These are phyloP conservation scores for Solanum hybrid DNA, from an alignment of 305 asterid species.

Conservation along the genomic window DNA sequence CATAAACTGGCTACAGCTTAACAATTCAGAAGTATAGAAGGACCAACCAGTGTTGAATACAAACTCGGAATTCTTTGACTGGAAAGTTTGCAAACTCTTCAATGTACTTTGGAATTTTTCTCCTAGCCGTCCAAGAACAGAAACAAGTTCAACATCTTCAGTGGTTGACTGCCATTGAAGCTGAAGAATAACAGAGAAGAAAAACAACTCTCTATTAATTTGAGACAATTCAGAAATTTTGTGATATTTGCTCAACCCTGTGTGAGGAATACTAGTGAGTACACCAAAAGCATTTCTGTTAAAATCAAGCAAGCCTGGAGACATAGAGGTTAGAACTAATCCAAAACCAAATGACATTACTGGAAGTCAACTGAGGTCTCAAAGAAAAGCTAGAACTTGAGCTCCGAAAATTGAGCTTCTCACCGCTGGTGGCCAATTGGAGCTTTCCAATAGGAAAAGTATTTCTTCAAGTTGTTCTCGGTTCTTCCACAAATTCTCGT, in stretches of 20 bases:
- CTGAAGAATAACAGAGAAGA: slow-evolving; percentile 19
- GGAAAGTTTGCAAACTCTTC: slow-evolving; percentile 50
- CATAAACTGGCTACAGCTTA: not conserved
- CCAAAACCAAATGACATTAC: slow-evolving; percentile 4
- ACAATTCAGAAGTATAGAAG: not conserved
- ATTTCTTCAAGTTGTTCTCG: slow-evolving; percentile 93
- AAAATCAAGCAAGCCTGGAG: not conserved
- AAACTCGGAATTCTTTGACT: slow-evolving; percentile 69
- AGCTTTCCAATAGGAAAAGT: slow-evolving; percentile 43
- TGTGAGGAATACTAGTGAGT: not conserved
- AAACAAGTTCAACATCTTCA: slow-evolving; percentile 44
- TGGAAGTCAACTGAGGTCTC: not conserved
- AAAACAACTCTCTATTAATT: not conserved
- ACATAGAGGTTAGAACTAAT: not conserved
- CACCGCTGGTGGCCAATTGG: slow-evolving; percentile 65
- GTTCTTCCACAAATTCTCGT: slow-evolving; percentile 94
- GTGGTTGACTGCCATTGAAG: slow-evolving; percentile 41
- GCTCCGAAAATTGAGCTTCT: slow-evolving; percentile 17
- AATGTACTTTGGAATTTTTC: slow-evolving; percentile 49
- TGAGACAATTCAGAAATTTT: not conserved
- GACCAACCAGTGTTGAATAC: slow-evolving; percentile 71
- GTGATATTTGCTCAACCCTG: not conserved
- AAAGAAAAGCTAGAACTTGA: not conserved
- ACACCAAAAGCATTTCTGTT: not conserved
- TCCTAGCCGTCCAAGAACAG: slow-evolving; percentile 41